Base-by-base conservation (phyloP, 2,329 filamentous ascomycete genomes). In the Alternaria hordeiaustralica region DNA sequence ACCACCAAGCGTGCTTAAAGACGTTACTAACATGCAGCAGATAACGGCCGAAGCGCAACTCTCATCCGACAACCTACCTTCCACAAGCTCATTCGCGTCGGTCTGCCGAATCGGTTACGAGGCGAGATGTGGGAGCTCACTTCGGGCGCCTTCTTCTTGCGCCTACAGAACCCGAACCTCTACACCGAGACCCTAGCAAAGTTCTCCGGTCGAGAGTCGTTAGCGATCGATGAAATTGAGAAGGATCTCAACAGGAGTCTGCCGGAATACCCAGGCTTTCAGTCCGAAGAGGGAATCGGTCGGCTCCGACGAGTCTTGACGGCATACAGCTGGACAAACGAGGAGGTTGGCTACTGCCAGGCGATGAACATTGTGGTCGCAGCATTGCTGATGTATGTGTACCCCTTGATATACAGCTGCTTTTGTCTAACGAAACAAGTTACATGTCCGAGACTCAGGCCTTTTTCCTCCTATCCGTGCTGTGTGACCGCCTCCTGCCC, bases 361-460 rank as follows among this genome's bases (percentile, higher is more conserved):
- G 96, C 96, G 66, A 99, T 99, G 96, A 99, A 99, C 80, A 99
- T 99, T 71, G 96, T 99, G 33, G 95, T 97, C 58, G 96, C 96
- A 18, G 96, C 96, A n/a, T 84, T 99, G 61, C 87, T 99, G 72
- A 99, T 99, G 85, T 90, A 83, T 69, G 86, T 82, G 55, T 68
- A 43, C 53, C 67, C 69, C 62, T 46, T 51, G 41, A 53, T 43
- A 15, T 23, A 49, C 23, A 12, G 55, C 13, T 28, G 55, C 57
- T 63, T 44, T 54, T 56, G 57, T 74, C 75, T 81, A 69, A 81
- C 70, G 44, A 47, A 25, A 36, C 21, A 73, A 90, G 88, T 73
- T 98, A 98, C 84, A 97, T 97, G 89, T 98, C 94, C 9, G 96
- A 99, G 81, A 82, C 91, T 0, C 96, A 99, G 81, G 96, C 96